Percentiles rank a stretch among this genome's conserved stretches.
Evolutionary conservation across 306 rosid genomes (phyloP).

Genomic region (Aeschynomene evenia): DNA sequence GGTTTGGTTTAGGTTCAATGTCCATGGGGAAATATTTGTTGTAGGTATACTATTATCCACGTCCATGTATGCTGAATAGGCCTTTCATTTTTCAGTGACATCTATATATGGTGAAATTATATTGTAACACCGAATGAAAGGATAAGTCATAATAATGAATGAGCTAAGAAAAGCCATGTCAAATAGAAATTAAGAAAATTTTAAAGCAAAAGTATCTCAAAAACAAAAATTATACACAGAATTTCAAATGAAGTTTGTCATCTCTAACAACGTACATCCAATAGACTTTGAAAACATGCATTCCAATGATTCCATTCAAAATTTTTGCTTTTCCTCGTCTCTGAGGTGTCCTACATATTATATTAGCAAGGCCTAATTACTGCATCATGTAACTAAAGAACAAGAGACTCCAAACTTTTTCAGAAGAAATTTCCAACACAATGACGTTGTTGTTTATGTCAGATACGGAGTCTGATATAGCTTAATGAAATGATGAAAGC

Average conservation of each 20-base stretch:
- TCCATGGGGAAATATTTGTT: no score
- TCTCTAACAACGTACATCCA: background rate
- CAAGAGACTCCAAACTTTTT: background rate
- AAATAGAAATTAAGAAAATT: background rate
- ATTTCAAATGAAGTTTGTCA: background rate
- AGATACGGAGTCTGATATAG: background rate
- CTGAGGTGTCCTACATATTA: background rate
- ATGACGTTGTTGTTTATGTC: background rate
- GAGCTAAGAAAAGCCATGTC: background rate
- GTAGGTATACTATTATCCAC: no score
- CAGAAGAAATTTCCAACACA: background rate
- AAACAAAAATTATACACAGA: no score
- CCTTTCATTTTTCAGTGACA: no score
- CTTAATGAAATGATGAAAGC: no score
- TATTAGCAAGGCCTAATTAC: background rate
- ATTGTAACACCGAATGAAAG: background rate
- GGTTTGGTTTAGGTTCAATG: background rate
- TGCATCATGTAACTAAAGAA: background rate
- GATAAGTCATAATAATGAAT: background rate
- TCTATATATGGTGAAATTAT: background rate
- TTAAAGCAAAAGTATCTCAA: background rate
- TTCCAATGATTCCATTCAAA: background rate
- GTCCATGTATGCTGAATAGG: no score
- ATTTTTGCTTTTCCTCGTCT: background rate
- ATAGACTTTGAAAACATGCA: background rate